Base-by-base conservation (phyloP, 2,329 filamentous ascomycete species). In the Exophiala dermatitidis region DNA sequence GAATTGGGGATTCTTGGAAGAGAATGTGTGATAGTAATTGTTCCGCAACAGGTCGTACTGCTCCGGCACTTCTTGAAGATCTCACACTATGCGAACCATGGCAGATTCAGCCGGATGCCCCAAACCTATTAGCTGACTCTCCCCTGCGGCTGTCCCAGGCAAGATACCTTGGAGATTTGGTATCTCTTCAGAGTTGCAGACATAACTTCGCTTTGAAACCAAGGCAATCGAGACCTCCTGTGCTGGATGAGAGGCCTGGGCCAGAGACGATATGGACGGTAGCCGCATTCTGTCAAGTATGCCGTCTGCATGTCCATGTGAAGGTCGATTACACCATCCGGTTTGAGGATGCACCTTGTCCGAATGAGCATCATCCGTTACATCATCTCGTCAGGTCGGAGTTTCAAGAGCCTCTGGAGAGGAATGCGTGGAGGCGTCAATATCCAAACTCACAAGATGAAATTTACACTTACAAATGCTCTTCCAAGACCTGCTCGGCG, bases 231-330 rank as follows among this genome's bases (percentile, higher is more conserved):
- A 66, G 71, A 32, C 64, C 76, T 29, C 73, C 76, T 4, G 65
- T 66, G 7, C 65, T 71, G 41, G 69, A 69, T 12, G 66, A 69
- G 47, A 65, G 64, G 54, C 68, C 68, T 43, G 63, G 52, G 12
- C 66, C 69, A 7, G 74, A 76, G 52, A 74, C 74, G 2, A 64
- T 73, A 44, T 82, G 79, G 64, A 80, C 76, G 60, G 72, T 84
- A 30, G 77, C 82, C 10, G 75, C 81, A 2, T 75, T 81, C 59
- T 88, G 84, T 67, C 69, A 73, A 52, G 73, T 72, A 54, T 88
- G 84, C 65, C 77, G 80, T 48, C 74, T 75, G 63, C 83, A 87
- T 67, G 70, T 85, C 41, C 75, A 82, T 59, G 65, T 87, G 26
- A 69, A 70, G 7, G 73, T 84, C 33, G 74, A 77, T 54, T 80